These are phyloP conservation scores for Thalassia testudinum DNA, from an alignment of 116 monocot species.

Conservation along the genomic window DNA sequence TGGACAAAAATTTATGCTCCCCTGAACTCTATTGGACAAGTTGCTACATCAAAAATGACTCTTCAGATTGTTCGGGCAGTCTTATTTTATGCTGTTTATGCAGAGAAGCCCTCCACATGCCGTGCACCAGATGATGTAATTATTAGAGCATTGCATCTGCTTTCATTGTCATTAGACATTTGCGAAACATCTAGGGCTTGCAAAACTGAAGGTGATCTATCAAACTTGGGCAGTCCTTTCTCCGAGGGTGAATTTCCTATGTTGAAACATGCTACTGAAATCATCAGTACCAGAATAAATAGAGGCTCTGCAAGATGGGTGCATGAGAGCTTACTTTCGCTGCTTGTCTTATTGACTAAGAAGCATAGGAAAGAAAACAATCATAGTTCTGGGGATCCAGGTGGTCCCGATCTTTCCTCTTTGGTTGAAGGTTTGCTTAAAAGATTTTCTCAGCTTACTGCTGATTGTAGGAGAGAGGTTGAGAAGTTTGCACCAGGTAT, in stretches of 20 bases:
- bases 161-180: constrained; percentile 66
- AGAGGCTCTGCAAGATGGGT: constrained; percentile 16
- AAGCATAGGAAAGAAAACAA: constrained; percentile 58
- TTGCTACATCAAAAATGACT: constrained; percentile 61
- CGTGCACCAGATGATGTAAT: constrained; percentile 81
- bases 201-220: constrained; percentile 4
- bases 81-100: constrained; percentile 57
- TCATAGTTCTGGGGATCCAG: constrained; percentile 22
- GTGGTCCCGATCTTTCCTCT: constrained; percentile 33
- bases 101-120: constrained; percentile 27
- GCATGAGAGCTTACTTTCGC: constrained; percentile 57
- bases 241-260: constrained; percentile 27
- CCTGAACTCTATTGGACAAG: constrained; percentile 35
- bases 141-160: constrained; percentile 66
- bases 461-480: constrained; percentile 35
- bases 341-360: constrained; percentile 56
- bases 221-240: constrained; percentile 2
- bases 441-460: constrained; percentile 54
- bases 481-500: constrained; percentile 47
- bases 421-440: constrained; percentile 59
- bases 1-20: constrained; percentile 62
- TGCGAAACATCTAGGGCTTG: constrained; percentile 12
- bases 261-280: constrained; percentile 36
- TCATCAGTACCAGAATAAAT: constrained; percentile 16
- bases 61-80: constrained; percentile 58